These are phyloP conservation scores for Herpetomonas muscarum DNA, from an alignment of 208 protist genomes.

Conservation along the genomic window DNA sequence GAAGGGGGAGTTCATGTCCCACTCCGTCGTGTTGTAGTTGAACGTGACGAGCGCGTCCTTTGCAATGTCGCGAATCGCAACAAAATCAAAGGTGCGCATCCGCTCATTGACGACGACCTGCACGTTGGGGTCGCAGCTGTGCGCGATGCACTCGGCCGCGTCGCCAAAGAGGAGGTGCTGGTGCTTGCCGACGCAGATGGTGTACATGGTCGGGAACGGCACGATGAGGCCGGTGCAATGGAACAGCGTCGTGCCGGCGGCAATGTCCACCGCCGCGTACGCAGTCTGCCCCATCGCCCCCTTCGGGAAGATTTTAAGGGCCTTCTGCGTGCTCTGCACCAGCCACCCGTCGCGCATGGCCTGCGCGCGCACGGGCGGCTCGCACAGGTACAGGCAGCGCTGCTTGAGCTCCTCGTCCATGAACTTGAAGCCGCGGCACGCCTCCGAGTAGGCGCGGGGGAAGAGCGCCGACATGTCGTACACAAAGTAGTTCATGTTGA, in stretches of 20 bases:
- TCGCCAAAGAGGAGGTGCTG: slow-evolving; percentile 81
- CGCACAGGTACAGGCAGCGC: slow-evolving; percentile 64
- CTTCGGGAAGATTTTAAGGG: slow-evolving; percentile 62
- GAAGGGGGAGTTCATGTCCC: slow-evolving; percentile 84
- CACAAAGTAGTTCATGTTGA: slow-evolving; percentile 86
- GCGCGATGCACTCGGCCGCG: slow-evolving; percentile 84
- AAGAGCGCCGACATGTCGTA: slow-evolving; percentile 81
- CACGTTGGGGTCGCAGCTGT: slow-evolving; percentile 87
- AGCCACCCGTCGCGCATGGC: slow-evolving; percentile 82
- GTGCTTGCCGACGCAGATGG: slow-evolving; percentile 70
- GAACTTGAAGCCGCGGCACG: slow-evolving; percentile 67
- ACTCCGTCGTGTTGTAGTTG: slow-evolving; percentile 89
- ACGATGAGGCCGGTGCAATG: slow-evolving; percentile 68
- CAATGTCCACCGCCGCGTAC: slow-evolving; percentile 51
- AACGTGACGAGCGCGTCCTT: slow-evolving; percentile 80
- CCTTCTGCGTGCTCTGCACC: slow-evolving; percentile 45
- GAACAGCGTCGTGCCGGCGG: slow-evolving; percentile 45
- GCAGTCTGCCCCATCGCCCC: slow-evolving; percentile 84
- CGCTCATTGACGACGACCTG: slow-evolving; percentile 44
- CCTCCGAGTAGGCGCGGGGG: slow-evolving; percentile 38
- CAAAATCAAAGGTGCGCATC: slow-evolving; percentile 64
- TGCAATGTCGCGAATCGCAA: slow-evolving; percentile 51
- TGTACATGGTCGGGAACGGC: slow-evolving; percentile 88
- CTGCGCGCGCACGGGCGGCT: slow-evolving; percentile 74
- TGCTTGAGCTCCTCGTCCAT: slow-evolving; percentile 65